Conservation (phyloP, 257 asterid species). For the Solanum peruvianum region DNA sequence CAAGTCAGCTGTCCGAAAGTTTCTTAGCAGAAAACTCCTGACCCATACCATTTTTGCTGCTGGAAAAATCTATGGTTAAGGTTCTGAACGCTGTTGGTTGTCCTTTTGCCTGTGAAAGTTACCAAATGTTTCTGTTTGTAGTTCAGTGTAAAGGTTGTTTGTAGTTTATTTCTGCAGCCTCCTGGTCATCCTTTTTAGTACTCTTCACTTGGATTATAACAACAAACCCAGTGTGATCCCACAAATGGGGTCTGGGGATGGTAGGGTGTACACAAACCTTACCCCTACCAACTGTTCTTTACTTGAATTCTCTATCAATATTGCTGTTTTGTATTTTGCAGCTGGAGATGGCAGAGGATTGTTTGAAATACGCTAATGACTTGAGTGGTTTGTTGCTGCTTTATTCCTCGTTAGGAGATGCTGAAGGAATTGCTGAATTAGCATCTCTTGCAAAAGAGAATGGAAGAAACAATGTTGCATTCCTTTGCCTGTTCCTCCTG, state of each 20-base stretch:
- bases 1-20: neutral
- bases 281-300: neutral
- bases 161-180: neutral
- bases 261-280: neutral
- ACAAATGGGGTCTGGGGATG: neutral
- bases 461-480: constrained; percentile 93
- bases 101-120: neutral
- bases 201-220: neutral
- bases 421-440: constrained; percentile 67
- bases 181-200: neutral
- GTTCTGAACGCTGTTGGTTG: neutral
- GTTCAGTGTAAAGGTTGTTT: neutral
- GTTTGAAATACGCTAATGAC: constrained; percentile 89
- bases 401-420: constrained; percentile 82
- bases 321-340: constrained; percentile 16
- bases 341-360: constrained; percentile 88
- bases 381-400: constrained; percentile 86
- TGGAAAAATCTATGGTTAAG: neutral
- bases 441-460: constrained; percentile 71
- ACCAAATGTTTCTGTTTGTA: neutral
- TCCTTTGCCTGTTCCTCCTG: constrained; percentile 85
- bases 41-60: neutral
- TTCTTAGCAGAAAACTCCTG: neutral
- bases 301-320: neutral
- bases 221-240: neutral